phyloP scores from a whole-genome alignment of 2,329 filamentous ascomycete genomes.

The Claviceps spartinae region DNA sequence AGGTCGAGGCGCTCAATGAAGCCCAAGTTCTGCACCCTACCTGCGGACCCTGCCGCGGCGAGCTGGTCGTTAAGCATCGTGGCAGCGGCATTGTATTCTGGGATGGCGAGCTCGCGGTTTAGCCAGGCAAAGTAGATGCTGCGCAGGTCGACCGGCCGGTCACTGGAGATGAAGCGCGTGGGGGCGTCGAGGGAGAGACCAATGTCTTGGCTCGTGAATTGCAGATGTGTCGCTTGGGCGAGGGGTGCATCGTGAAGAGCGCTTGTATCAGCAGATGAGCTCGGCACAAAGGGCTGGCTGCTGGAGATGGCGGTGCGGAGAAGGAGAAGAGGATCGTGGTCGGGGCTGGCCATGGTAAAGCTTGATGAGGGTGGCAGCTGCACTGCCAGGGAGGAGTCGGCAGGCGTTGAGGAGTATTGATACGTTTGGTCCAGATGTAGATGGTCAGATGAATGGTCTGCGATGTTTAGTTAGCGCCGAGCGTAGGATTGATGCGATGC shows the following conservation, averaged over 20 bases:
- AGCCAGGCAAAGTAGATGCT: constrained; percentile 95
- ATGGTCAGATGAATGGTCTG: background rate
- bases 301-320: constrained; percentile 72
- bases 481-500: background rate
- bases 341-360: constrained; percentile 40
- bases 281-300: constrained; percentile 56
- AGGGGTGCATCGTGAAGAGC: constrained; percentile 46
- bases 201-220: constrained; percentile 51
- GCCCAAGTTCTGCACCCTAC: constrained; percentile 71
- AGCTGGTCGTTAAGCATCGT: constrained; percentile 71
- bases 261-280: constrained; percentile 52
- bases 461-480: background rate
- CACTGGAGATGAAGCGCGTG: constrained; percentile 78
- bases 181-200: constrained; percentile 55
- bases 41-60: constrained; percentile 41
- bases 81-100: constrained; percentile 79
- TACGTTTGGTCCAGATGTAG: background rate
- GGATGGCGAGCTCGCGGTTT: constrained; percentile 79
- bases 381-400: background rate
- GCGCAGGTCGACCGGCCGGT: constrained; percentile 67
- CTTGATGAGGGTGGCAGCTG: background rate
- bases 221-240: constrained; percentile 63
- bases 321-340: constrained; percentile 67
- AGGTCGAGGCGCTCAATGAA: constrained; percentile 88
- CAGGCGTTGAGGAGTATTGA: background rate